Percentiles rank a stretch among this genome's conserved stretches.
phyloP scores from a whole-genome alignment of 2,329 filamentous ascomycete genomes.

The Penicillium sp. region DNA sequence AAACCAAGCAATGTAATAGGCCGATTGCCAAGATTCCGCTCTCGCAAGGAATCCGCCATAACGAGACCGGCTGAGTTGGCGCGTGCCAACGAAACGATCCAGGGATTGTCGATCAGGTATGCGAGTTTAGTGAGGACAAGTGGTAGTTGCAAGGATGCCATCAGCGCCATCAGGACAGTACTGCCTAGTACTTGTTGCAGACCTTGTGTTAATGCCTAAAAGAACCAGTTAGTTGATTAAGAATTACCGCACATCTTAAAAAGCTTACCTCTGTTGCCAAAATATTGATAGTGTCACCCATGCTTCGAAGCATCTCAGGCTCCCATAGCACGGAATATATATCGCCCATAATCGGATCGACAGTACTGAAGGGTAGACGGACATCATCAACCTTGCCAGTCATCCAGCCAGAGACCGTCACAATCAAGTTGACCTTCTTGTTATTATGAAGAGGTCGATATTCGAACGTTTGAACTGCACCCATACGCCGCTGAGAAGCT shows the following conservation, averaged over 20 bases:
- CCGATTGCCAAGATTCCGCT: constrained; percentile 84
- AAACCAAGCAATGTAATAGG: constrained; percentile 94
- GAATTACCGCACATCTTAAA: background rate
- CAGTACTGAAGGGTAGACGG: constrained; percentile 89
- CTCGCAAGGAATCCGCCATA: constrained; percentile 88
- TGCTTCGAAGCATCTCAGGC: constrained; percentile 94
- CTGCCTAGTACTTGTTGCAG: constrained; percentile 91
- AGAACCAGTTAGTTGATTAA: constrained; percentile 27
- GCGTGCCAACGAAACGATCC: constrained; percentile 92
- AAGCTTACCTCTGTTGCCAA: constrained; percentile 82
- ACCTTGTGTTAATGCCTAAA: constrained; percentile 85
- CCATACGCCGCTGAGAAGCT: constrained; percentile 83
- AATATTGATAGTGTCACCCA: constrained; percentile 98
- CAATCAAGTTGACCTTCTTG: constrained; percentile 91
- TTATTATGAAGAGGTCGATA: constrained; percentile 97
- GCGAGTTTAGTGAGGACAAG: constrained; percentile 89
- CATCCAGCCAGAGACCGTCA: constrained; percentile 97
- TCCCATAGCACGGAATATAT: constrained; percentile 97
- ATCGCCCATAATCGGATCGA: constrained; percentile 97
- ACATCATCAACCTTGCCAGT: constrained; percentile 97
- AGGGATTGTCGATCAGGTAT: constrained; percentile 97
- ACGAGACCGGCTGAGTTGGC: constrained; percentile 87
- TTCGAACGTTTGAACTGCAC: constrained; percentile 93
- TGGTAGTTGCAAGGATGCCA: constrained; percentile 91
- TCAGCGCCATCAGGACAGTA: constrained; percentile 82